Conservation (phyloP, 345 rosid species). For the Cardamine occulta region DNA sequence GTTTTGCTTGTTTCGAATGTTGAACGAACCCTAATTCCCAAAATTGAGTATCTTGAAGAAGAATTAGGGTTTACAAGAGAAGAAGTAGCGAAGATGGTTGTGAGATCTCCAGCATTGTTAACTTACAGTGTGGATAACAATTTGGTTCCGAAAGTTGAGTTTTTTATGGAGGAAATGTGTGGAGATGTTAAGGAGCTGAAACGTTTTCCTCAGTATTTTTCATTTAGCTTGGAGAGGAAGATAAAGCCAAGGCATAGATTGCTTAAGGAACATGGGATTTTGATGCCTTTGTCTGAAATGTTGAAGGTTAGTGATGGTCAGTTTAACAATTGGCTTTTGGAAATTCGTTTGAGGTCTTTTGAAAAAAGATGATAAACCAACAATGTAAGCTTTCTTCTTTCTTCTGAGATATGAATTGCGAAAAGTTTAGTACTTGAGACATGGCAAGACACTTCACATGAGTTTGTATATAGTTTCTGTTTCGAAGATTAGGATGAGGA, state of each 20-base stretch:
- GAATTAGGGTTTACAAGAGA: conserved; percentile 58
- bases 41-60: conserved; percentile 55
- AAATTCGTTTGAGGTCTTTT: conserved; percentile 53
- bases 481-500: not conserved
- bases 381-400: conserved; percentile 26
- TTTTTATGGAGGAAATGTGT: conserved; percentile 63
- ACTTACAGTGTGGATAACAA: conserved; percentile 75
- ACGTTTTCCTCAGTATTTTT: conserved; percentile 86
- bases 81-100: conserved; percentile 70
- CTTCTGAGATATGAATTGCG: conserved; percentile 24
- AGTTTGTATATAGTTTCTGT: not conserved
- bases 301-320: conserved; percentile 83
- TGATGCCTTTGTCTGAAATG: conserved; percentile 70
- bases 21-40: conserved; percentile 60
- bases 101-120: conserved; percentile 75
- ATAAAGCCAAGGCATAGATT: conserved; percentile 76
- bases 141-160: conserved; percentile 67
- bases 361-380: conserved; percentile 37
- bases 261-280: conserved; percentile 60
- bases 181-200: conserved; percentile 66
- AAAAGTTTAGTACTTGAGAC: not conserved
- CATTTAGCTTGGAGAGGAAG: conserved; percentile 86
- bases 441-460: not conserved
- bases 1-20: conserved; percentile 68
- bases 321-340: conserved; percentile 59